A percentile compares a stretch with the other conserved stretches of the same genome.
Conservation (phyloP, 768 basidiomycete species). For the Phlegmacium glaucopus region DNA sequence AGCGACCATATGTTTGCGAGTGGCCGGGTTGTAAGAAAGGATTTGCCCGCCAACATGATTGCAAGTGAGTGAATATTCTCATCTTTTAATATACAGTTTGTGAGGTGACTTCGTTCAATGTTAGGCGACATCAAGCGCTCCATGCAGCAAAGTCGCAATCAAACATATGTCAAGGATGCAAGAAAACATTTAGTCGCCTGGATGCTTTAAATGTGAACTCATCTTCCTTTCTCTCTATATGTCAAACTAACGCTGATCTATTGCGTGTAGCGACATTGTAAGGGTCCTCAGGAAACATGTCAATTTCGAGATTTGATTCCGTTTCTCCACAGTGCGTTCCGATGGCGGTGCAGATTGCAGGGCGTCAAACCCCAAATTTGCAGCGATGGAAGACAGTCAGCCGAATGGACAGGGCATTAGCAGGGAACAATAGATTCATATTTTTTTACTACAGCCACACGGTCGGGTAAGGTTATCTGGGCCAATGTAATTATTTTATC, state of each 20-base stretch:
- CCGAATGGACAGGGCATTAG: constrained; percentile 17
- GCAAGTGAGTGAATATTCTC: constrained; percentile 64
- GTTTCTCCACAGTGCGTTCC: constrained; percentile 60
- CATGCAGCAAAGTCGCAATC: constrained; percentile 81
- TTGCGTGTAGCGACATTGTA: constrained; percentile 65
- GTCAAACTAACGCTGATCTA: constrained; percentile 11
- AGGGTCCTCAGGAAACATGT: constrained; percentile 30
- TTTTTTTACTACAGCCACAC: constrained; percentile 8
- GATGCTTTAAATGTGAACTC: constrained; percentile 89
- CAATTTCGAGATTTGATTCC: constrained; percentile 23
- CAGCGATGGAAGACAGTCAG: constrained; percentile 21
- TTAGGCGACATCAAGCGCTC: constrained; percentile 84
- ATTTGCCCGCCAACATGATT: constrained; percentile 94
- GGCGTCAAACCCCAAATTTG: constrained; percentile 38
- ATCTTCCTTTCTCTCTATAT: constrained; percentile 2
- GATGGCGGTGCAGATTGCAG: constrained; percentile 83
- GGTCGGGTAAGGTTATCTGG: constrained; percentile 8
- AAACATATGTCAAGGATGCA: constrained; percentile 88
- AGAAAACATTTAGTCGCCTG: constrained; percentile 90
- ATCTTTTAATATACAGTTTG: too few species aligned
- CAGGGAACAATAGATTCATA: constrained; percentile 9
- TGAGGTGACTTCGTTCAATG: background rate
- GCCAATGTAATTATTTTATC: constrained; percentile 21
- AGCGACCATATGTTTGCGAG: constrained; percentile 90
- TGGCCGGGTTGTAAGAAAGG: constrained; percentile 95